A percentile compares a stretch with the other conserved stretches of the same genome.
Evolutionary conservation across 2,329 filamentous ascomycete species (phyloP).

Genomic region (Clarireedia hainanense): DNA sequence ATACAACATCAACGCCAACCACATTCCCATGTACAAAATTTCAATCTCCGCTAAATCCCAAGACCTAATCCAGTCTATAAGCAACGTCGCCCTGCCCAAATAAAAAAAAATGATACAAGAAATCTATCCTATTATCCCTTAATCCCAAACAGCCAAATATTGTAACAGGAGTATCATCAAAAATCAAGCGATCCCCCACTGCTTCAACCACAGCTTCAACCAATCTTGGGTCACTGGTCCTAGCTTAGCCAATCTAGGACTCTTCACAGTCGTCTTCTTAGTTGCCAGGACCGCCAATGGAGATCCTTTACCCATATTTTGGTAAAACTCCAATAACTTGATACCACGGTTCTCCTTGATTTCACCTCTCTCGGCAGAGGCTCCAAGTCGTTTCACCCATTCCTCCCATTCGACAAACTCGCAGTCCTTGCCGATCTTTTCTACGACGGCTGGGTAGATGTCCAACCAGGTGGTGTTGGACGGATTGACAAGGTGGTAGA

Average conservation of each 20-base stretch:
- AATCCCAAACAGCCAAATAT: neutral
- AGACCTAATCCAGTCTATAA: neutral
- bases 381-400: conserved; percentile 39
- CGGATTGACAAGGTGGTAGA: conserved; percentile 28
- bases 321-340: conserved; percentile 37
- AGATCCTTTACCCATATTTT: conserved; percentile 14
- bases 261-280: conserved; percentile 15
- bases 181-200: no score
- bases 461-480: conserved; percentile 17
- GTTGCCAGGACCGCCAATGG: conserved; percentile 9
- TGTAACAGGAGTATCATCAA: neutral
- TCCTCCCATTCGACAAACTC: conserved; percentile 34
- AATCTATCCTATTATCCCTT: neutral
- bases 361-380: conserved; percentile 32
- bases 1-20: no score
- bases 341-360: conserved; percentile 40
- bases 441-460: conserved; percentile 20
- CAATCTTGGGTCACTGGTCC: conserved; percentile 25
- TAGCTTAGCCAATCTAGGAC: conserved; percentile 24
- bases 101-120: neutral
- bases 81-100: neutral
- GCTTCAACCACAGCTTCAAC: conserved; percentile 31
- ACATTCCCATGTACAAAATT: no score
- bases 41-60: no score
- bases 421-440: conserved; percentile 6